Percentiles rank a stretch among this genome's conserved stretches.
Evolutionary conservation across 2,329 filamentous ascomycete genomes (phyloP).

Genomic region (Colletotrichum eleusines): DNA sequence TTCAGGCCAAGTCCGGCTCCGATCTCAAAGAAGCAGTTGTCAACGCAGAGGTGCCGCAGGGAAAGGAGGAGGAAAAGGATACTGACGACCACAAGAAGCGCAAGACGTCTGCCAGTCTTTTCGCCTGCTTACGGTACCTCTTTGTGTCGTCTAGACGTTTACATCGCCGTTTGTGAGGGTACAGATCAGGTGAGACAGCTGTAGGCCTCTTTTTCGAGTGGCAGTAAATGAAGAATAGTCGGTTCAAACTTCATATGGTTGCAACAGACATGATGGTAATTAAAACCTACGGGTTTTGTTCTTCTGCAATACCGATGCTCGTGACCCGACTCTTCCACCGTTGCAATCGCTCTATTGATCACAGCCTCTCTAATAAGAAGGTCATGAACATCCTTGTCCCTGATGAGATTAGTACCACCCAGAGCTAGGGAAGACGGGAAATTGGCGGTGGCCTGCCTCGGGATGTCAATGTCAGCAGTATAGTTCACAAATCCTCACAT

Average conservation of each 20-base stretch:
- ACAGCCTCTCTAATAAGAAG: background rate
- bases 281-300: background rate
- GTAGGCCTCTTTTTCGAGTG: background rate
- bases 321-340: constrained; percentile 1
- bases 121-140: background rate
- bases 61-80: background rate
- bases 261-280: no score
- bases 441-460: constrained; percentile 23
- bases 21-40: background rate
- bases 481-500: background rate
- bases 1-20: background rate
- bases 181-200: background rate
- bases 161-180: no score
- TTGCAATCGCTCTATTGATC: background rate
- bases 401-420: constrained; percentile 42
- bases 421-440: constrained; percentile 32
- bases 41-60: background rate
- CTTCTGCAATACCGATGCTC: constrained; percentile 8
- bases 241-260: background rate
- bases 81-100: background rate
- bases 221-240: background rate
- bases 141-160: background rate
- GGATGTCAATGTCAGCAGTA: background rate
- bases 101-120: background rate
- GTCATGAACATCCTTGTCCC: background rate